These are phyloP conservation scores for Metschnikowia aberdeeniae DNA, from an alignment of 805 yeast species.

Conservation along the genomic window DNA sequence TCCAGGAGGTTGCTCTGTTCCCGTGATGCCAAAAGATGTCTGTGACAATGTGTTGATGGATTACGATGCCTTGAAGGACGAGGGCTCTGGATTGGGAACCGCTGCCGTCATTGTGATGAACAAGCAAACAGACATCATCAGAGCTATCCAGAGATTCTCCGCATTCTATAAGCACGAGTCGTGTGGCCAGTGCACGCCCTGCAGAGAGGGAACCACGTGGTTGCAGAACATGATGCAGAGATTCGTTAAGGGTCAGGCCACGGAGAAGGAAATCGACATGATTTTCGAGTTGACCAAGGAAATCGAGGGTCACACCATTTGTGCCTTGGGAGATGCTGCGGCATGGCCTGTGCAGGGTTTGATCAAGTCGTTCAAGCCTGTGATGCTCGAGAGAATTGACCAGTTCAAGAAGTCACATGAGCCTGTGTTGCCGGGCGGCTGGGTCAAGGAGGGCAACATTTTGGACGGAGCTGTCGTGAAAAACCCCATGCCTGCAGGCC, in stretches of 20 bases:
- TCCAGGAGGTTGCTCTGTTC: constrained; percentile 90
- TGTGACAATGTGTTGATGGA: constrained; percentile 79
- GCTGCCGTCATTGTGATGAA: constrained; percentile 93
- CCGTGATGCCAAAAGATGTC: constrained; percentile 63
- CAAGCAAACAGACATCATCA: constrained; percentile 77
- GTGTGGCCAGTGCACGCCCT: constrained; percentile 93
- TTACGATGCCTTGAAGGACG: constrained; percentile 80
- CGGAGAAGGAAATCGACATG: constrained; percentile 77
- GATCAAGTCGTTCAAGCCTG: constrained; percentile 79
- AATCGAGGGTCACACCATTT: constrained; percentile 87
- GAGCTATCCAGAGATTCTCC: constrained; percentile 81
- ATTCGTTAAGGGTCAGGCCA: constrained; percentile 74
- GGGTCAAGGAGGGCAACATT: constrained; percentile 61
- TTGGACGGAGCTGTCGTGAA: constrained; percentile 62
- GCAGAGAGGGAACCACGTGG: constrained; percentile 93
- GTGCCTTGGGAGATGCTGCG: constrained; percentile 91
- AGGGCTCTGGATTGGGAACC: constrained; percentile 84
- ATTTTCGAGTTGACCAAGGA: constrained; percentile 80
- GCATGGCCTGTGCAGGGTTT: constrained; percentile 93
- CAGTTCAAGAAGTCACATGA: constrained; percentile 52
- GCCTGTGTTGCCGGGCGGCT: constrained; percentile 65
- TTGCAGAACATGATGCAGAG: constrained; percentile 80
- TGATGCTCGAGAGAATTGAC: constrained; percentile 70
- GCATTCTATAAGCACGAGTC: constrained; percentile 89
- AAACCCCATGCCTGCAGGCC: constrained; percentile 49